Percentiles rank a stretch among this genome's conserved stretches.
Conservation (phyloP, 192 early-diverging fungal species). For the Powellomyces hirtus region DNA sequence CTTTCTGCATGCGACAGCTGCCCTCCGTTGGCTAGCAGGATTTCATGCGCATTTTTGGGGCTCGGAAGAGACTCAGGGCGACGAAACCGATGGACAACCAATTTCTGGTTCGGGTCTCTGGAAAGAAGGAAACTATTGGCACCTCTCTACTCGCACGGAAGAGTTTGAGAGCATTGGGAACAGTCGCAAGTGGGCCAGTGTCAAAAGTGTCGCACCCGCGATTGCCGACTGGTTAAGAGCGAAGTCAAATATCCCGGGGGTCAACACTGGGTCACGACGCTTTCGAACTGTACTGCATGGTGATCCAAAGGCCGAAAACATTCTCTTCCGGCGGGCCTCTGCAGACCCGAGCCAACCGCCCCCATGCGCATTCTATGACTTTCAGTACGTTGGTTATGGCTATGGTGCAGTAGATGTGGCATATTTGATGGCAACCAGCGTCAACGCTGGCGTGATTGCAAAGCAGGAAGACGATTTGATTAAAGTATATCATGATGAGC, state of each 20-base stretch:
- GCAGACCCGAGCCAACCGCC: background rate
- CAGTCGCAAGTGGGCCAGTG: background rate
- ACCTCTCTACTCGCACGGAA: constrained; percentile 26
- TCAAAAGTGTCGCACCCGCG: background rate
- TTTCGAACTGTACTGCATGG: constrained; percentile 35
- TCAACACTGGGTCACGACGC: background rate
- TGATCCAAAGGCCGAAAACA: constrained; percentile 36
- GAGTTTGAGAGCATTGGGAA: constrained; percentile 10
- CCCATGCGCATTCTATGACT: constrained; percentile 31
- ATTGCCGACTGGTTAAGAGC: background rate
- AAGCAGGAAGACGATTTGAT: constrained; percentile 1
- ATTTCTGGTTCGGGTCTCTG: background rate
- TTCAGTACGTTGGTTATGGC: constrained; percentile 36
- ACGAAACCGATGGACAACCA: background rate
- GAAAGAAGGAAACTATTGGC: constrained; percentile 35
- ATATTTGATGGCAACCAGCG: constrained; percentile 27
- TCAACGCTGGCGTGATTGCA: background rate
- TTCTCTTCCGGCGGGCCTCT: constrained; percentile 6
- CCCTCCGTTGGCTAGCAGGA: constrained; percentile 30
- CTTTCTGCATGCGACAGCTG: background rate
- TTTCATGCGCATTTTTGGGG: constrained; percentile 37
- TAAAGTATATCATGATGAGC: background rate
- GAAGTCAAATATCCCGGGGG: background rate
- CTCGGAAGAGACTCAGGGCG: background rate
- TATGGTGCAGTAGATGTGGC: constrained; percentile 29